Conservation (phyloP, 192 early-diverging fungal genomes). For the Kickxella alabastrina region DNA sequence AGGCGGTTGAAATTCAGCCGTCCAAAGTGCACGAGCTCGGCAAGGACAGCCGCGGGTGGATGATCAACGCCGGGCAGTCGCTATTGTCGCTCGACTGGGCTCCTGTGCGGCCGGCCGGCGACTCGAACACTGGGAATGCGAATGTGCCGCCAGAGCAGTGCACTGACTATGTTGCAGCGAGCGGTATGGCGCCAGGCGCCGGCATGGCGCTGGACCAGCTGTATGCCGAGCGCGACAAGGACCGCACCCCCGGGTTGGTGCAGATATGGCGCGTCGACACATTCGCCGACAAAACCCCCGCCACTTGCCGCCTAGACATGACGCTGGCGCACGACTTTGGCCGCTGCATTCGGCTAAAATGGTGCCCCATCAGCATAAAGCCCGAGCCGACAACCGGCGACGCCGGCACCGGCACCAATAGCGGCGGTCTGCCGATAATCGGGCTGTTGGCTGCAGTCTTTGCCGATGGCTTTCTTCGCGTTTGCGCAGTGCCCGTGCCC, state of each 20-base stretch:
- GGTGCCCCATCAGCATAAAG: slow-evolving; percentile 34
- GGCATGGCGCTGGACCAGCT: not conserved
- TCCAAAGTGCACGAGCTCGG: not conserved
- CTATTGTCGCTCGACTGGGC: slow-evolving; percentile 33
- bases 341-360: slow-evolving; percentile 20
- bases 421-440: slow-evolving; percentile 1
- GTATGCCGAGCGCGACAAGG: slow-evolving; percentile 8
- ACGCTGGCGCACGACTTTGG: slow-evolving; percentile 29
- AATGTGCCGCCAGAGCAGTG: too few species aligned
- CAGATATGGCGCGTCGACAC: slow-evolving; percentile 34
- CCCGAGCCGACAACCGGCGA: not conserved
- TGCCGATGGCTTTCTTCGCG: slow-evolving; percentile 40
- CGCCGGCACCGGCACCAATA: not conserved
- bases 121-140: not conserved
- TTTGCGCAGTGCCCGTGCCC: slow-evolving; percentile 22
- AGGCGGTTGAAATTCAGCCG: not conserved
- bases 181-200: slow-evolving; percentile 14
- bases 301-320: slow-evolving; percentile 16
- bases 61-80: slow-evolving; percentile 15
- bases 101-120: slow-evolving; percentile 2
- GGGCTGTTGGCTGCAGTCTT: slow-evolving; percentile 34
- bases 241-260: slow-evolving; percentile 18
- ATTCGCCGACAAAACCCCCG: not conserved
- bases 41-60: slow-evolving; percentile 1
- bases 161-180: slow-evolving; percentile 24